Evolutionary conservation across 805 yeast species (phyloP), one percentile per base, ranked within the genome.

Genomic region (Zygoascus biomembranicola): DNA sequence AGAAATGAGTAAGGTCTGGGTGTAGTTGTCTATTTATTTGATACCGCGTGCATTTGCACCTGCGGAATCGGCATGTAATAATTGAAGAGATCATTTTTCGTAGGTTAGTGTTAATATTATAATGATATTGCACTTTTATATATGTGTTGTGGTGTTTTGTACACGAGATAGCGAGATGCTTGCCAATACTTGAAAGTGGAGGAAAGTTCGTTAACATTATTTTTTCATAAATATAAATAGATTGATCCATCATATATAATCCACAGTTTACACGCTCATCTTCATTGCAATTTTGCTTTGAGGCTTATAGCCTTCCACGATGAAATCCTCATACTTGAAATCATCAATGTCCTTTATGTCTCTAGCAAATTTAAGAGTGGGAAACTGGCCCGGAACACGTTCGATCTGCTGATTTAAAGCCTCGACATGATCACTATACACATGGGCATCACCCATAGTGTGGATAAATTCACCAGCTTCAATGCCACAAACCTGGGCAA

Each of bases 381-480:
- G 99, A 71, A 94, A 94, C 18, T 69, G 66, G 56, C 82, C 77
- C 13, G 99, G 98, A 18, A 69, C 68, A 69, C 99, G 81, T 44
- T 73, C 66, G 9, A 87, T 68, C 69, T 94, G 99, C 61, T 81
- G 85, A 61, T 85, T 79, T 57, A 94, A 76, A 1, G 98, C 97
- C 53, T 90, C 97, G 13, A 92, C 80, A 67, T 94, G 99, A 68
- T 94, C 96, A 57, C 81, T 77, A 68, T 94, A 94, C 8, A 94
- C 95, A 66, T 94, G 99, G 0, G 97, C 87, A 69, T 94, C 99
- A 23, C 99, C 99, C 81, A 94, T 71, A 4, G 96, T 90, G 66
- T 94, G 98, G 53, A 92, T 80, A 62, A 94, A 89, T 62, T 90
- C 97, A 43, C 98, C 98, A 56, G 96, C 85, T 60, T 90, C 95